Base-by-base conservation (phyloP, 2,329 filamentous ascomycete genomes). In the Tolypocladium cylindrosporum region DNA sequence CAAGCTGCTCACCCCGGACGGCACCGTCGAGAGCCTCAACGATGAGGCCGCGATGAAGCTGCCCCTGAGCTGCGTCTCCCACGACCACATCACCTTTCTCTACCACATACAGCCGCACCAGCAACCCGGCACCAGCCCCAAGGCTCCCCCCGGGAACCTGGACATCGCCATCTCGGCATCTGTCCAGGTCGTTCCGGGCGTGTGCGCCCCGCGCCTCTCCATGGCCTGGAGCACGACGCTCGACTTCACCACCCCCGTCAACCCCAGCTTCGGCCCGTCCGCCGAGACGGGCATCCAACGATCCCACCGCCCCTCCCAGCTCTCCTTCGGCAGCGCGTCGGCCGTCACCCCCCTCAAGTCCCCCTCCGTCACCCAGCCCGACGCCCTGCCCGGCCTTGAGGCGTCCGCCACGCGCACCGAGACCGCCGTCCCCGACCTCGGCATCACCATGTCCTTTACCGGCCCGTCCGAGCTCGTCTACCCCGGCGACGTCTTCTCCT, bases 11-110 rank as follows among this genome's bases (percentile, higher is more conserved):
- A 75, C 90, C 16, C 72, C 75, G 39, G 82, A 84, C 31, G 85
- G 84, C 53, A 72, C 71, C 16, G 79, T 88, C 21, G 79, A 85
- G 57, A 76, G 83, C 58, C 77, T 88, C 16, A 83, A 81, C 61
- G 71, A 72, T 42, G 70, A 77, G 51, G 73, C 77, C 2, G 79
- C 77, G 34, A 68, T 74, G 64, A 52, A 64, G n/a, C 73, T 87
- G 24, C 82, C 85, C 5, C 74, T 87, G 34, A 76, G 77, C 48
- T 87, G 86, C 67, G 84, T 84, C 16, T 83, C 88, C 19, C 86
- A 88, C 64, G 89, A 93, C 67, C 88, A 91, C 69, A 75, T 90
- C 61, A 89, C 87, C 1, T 85, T 91, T 64, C 75, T 92, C 56
- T 93, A 91, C 73, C 83, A 82, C 56, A 80, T 90, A 59, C 73